phyloP scores from a whole-genome alignment of 352 stramenopile genomes.

The Globisporangium viniferum region DNA sequence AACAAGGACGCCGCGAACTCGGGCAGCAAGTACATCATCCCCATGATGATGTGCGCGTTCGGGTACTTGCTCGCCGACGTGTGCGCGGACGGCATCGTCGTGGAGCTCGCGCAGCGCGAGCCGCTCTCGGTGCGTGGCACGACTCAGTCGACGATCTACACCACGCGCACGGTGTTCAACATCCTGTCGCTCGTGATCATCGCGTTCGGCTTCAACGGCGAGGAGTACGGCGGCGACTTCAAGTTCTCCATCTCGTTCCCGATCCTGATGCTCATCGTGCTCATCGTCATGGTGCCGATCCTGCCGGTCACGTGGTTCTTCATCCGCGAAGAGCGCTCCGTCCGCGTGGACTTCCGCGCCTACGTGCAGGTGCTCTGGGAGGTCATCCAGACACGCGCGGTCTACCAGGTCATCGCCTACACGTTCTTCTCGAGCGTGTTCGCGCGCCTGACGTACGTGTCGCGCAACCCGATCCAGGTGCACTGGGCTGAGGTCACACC shows the following conservation, averaged over 20 bases:
- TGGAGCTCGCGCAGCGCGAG: slow-evolving; percentile 32
- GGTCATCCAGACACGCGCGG: slow-evolving; percentile 20
- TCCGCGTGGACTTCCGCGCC: slow-evolving; percentile 12
- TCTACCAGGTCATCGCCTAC: slow-evolving; percentile 32
- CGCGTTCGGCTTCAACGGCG: slow-evolving; percentile 30
- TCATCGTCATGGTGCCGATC: slow-evolving; percentile 15
- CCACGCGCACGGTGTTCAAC: slow-evolving; percentile 21
- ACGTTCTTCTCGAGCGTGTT: slow-evolving; percentile 25
- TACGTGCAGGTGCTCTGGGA: slow-evolving; percentile 19
- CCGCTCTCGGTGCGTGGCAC: slow-evolving; percentile 27
- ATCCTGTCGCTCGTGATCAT: slow-evolving; percentile 20
- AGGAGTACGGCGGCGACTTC: slow-evolving; percentile 38
- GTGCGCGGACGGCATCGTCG: slow-evolving; percentile 41
- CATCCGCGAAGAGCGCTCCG: slow-evolving; percentile 20
- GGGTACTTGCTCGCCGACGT: slow-evolving; percentile 61
- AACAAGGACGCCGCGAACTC: slow-evolving; percentile 24
- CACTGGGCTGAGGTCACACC: slow-evolving; percentile 43
- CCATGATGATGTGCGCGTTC: slow-evolving; percentile 48
- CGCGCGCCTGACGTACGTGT: slow-evolving; percentile 13
- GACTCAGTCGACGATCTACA: slow-evolving; percentile 22
- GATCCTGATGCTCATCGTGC: slow-evolving; percentile 26
- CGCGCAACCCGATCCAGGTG: slow-evolving; percentile 32
- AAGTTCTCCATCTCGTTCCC: slow-evolving; percentile 27
- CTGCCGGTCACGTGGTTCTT: slow-evolving; percentile 25
- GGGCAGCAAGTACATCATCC: slow-evolving; percentile 29